These are phyloP conservation scores for Leccinum ochraceum DNA, from an alignment of 768 basidiomycete species.

Conservation along the genomic window DNA sequence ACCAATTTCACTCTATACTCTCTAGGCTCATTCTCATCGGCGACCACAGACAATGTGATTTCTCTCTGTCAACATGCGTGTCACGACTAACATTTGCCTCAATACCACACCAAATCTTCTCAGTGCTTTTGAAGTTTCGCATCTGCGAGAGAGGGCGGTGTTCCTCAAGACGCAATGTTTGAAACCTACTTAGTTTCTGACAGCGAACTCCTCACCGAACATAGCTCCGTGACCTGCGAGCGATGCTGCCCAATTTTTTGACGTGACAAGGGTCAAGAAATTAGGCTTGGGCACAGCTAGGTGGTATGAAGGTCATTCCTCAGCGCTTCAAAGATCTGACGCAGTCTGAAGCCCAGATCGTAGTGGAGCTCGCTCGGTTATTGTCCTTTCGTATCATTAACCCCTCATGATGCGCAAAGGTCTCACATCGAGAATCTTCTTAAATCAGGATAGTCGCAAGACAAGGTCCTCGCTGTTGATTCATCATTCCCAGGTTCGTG, in stretches of 20 bases:
- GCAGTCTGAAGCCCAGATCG: conserved; percentile 41
- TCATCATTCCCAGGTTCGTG: conserved; percentile 80
- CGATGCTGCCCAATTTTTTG: conserved; percentile 38
- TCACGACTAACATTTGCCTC: conserved; percentile 2
- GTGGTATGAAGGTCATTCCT: conserved; percentile 20
- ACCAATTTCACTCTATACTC: conserved; percentile 27
- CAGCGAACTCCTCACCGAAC: conserved; percentile 54
- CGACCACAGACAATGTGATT: conserved; percentile 39
- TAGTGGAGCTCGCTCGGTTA: conserved; percentile 53
- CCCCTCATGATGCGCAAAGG: conserved; percentile 74
- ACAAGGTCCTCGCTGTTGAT: conserved; percentile 77
- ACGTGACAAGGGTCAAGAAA: conserved; percentile 37
- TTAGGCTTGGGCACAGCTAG: conserved; percentile 36
- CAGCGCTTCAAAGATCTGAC: not conserved
- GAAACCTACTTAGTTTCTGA: conserved; percentile 30
- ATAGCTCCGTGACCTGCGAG: conserved; percentile 40
- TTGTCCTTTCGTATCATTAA: conserved; percentile 68
- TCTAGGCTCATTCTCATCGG: conserved; percentile 41
- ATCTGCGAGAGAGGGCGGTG: conserved; percentile 47
- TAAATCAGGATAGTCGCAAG: conserved; percentile 50
- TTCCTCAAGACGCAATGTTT: conserved; percentile 77
- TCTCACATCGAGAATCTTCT: conserved; percentile 55
- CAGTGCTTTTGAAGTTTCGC: conserved; percentile 73
- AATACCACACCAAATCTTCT: conserved; percentile 73
- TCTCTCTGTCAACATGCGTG: not conserved